A percentile compares a stretch with the other conserved stretches of the same genome.
Evolutionary conservation across 164 flowering plant species (phyloP).

Genomic region (Vitis cinerea): DNA sequence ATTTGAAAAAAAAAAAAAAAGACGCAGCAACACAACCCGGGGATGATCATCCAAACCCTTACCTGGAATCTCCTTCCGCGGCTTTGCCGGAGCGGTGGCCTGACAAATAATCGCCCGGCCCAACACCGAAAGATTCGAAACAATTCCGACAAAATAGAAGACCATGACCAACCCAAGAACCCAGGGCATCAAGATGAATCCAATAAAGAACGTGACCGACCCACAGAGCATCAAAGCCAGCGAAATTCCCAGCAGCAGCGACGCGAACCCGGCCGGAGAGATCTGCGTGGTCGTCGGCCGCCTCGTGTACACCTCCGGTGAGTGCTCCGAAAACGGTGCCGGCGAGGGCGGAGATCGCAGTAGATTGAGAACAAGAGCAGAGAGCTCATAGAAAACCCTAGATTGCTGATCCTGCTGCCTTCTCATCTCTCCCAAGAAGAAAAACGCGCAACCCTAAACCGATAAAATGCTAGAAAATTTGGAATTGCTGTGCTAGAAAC

Average conservation of each 20-base stretch:
- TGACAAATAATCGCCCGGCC: slow-evolving; percentile 66
- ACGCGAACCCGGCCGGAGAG: slow-evolving; percentile 81
- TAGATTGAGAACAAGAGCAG: slow-evolving; percentile 54
- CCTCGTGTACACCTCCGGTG: slow-evolving; percentile 17
- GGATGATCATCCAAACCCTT: not conserved
- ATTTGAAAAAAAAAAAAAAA: not conserved
- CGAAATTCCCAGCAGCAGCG: slow-evolving; percentile 81
- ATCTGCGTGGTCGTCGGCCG: slow-evolving; percentile 37
- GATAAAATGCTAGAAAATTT: not conserved
- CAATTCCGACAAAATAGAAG: slow-evolving; percentile 67
- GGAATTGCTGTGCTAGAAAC: slow-evolving; percentile 15
- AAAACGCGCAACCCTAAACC: too few relatives aligned
- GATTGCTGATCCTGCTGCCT: slow-evolving; percentile 53
- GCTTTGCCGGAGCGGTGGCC: slow-evolving; percentile 34
- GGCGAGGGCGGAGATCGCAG: slow-evolving; percentile 59
- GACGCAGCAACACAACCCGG: not conserved
- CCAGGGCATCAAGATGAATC: slow-evolving; percentile 97
- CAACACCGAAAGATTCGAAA: slow-evolving; percentile 60
- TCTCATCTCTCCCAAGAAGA: slow-evolving; percentile 29
- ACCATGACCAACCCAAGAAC: slow-evolving; percentile 77
- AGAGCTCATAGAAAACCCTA: slow-evolving; percentile 67
- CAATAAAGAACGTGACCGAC: slow-evolving; percentile 87
- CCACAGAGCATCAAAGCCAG: slow-evolving; percentile 91
- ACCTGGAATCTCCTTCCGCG: slow-evolving; percentile 58
- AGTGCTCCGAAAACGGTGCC: slow-evolving; percentile 25